These are phyloP conservation scores for Evernia prunastri DNA, from an alignment of 495 filamentous ascomycete genomes.

Conservation along the genomic window DNA sequence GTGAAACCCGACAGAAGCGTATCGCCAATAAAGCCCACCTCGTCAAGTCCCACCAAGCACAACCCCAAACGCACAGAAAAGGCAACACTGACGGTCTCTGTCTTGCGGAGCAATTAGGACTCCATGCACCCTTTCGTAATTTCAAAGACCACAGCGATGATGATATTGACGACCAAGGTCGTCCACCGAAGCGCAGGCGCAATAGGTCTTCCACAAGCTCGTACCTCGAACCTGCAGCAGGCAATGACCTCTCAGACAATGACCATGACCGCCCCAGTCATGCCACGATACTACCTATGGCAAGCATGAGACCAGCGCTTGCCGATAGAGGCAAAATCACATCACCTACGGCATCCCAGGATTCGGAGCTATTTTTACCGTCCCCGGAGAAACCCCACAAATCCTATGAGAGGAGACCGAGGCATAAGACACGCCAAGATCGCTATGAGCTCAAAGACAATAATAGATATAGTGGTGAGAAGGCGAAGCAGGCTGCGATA, in stretches of 20 bases:
- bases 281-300: background rate
- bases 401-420: constrained; percentile 51
- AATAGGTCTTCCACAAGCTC: constrained; percentile 27
- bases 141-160: constrained; percentile 15
- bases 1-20: background rate
- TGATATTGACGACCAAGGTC: constrained; percentile 3
- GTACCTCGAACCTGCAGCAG: constrained; percentile 24
- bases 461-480: constrained; percentile 9
- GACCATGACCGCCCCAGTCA: background rate
- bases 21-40: background rate
- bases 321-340: background rate
- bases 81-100: background rate
- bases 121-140: constrained; percentile 24
- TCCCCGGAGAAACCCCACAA: constrained; percentile 14
- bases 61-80: background rate
- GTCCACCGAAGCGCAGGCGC: constrained; percentile 21
- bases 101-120: constrained; percentile 18
- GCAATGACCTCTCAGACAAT: constrained; percentile 6
- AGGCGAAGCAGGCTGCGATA: constrained; percentile 39
- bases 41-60: background rate
- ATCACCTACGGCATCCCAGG: background rate
- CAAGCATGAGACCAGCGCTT: background rate
- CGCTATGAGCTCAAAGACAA: constrained; percentile 41
- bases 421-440: constrained; percentile 56
- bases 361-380: background rate